Conservation (phyloP, 164 flowering plant species). For the Tetracentron sinense region DNA sequence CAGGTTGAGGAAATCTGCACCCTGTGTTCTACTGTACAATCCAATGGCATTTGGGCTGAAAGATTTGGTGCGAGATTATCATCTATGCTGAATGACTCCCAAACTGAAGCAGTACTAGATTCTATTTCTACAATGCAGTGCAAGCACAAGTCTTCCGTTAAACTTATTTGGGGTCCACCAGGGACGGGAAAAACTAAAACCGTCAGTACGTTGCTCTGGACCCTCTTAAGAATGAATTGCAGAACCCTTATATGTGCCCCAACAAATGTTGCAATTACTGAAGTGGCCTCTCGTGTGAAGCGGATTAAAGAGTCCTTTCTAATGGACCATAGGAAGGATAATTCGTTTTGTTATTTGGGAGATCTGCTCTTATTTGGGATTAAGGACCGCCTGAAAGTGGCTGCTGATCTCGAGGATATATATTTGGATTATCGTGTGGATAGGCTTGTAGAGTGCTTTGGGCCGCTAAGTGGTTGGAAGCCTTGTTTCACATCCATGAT, state of each 20-base stretch:
- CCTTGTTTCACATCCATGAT: constrained; percentile 32
- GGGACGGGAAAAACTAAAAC: no score
- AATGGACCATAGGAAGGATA: background rate
- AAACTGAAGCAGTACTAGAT: no score
- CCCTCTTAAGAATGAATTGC: no score
- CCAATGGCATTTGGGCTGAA: constrained; percentile 3
- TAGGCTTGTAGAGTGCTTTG: constrained; percentile 42
- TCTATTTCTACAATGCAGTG: no score
- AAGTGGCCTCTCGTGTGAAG: constrained; percentile 51
- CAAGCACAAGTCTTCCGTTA: no score
- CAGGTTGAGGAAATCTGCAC: constrained; percentile 35
- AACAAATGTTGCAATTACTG: constrained; percentile 62
- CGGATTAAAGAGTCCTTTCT: constrained; percentile 28
- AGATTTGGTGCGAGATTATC: constrained; percentile 3
- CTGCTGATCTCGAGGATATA: constrained; percentile 40
- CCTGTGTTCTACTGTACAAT: constrained; percentile 20
- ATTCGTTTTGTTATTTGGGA: constrained; percentile 33
- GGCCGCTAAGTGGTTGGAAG: constrained; percentile 43
- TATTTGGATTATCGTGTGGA: constrained; percentile 56
- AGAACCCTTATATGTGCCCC: no score
- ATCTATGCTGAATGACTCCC: constrained; percentile 50
- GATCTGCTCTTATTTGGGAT: constrained; percentile 70
- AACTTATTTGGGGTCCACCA: no score
- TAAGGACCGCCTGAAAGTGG: constrained; percentile 38
- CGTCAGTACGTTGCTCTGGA: no score